A percentile compares a stretch with the other conserved stretches of the same genome.
Conservation (phyloP, 805 yeast genomes). For the Hanseniaspora occidentalis region DNA sequence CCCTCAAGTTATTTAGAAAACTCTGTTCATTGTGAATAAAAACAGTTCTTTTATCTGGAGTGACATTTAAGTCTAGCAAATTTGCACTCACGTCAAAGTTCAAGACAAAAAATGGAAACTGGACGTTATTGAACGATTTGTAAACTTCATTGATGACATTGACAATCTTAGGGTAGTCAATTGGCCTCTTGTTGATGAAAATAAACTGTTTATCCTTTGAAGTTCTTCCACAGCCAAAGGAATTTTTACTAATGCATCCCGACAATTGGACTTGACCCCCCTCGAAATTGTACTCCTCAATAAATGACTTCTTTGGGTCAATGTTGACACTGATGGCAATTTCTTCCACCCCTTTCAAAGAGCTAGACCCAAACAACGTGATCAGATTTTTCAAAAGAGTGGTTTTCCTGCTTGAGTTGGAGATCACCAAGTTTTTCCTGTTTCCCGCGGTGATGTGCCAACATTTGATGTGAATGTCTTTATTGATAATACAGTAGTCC, state of each 20-base stretch:
- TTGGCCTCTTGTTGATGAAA: conserved; percentile 69
- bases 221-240: conserved; percentile 68
- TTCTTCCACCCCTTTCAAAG: conserved; percentile 43
- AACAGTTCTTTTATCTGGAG: conserved; percentile 79
- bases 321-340: conserved; percentile 29
- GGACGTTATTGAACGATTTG: conserved; percentile 56
- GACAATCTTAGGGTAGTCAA: conserved; percentile 38
- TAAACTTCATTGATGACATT: conserved; percentile 64
- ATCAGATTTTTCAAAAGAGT: conserved; percentile 45
- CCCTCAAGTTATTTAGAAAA: conserved; percentile 44
- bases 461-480: conserved; percentile 47
- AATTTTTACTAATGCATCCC: conserved; percentile 65
- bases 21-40: conserved; percentile 52
- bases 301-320: conserved; percentile 14
- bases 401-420: conserved; percentile 27
- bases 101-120: conserved; percentile 57
- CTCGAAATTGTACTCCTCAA: conserved; percentile 9
- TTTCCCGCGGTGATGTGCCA: conserved; percentile 35
- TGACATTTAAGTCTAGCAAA: conserved; percentile 69
- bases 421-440: conserved; percentile 41
- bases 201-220: conserved; percentile 64
- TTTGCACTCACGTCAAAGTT: conserved; percentile 42
- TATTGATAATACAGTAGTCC: conserved; percentile 50
- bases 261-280: conserved; percentile 17
- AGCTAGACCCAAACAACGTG: conserved; percentile 58